These are phyloP conservation scores for Trypanosoma cruzi DNA, from an alignment of 208 protist species.

Conservation along the genomic window DNA sequence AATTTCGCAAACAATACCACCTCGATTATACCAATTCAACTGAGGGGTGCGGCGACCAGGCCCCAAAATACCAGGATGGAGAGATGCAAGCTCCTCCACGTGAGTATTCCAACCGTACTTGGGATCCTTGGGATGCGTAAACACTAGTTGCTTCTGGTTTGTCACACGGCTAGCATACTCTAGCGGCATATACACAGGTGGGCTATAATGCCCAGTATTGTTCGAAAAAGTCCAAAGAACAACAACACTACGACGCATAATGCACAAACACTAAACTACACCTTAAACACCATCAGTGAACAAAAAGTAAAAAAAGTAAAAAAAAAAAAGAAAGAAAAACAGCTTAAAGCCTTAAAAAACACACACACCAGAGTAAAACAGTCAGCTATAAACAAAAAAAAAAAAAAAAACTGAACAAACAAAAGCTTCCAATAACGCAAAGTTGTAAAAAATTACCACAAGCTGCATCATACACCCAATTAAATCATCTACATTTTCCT, in stretches of 20 bases:
- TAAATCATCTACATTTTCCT: no score
- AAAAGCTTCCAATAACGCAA: no score
- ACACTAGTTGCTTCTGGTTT: conserved; percentile 76
- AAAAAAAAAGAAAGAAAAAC: no score
- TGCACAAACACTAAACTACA: conserved; percentile 9
- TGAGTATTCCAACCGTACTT: conserved; percentile 88
- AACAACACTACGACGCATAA: conserved; percentile 19
- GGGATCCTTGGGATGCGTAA: conserved; percentile 86
- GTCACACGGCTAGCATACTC: conserved; percentile 87
- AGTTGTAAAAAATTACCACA: no score
- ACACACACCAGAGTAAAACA: no score
- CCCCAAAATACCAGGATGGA: conserved; percentile 77
- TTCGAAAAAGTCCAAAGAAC: conserved; percentile 69
- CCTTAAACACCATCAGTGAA: background rate
- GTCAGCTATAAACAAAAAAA: no score
- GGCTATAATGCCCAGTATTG: conserved; percentile 83
- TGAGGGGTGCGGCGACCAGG: conserved; percentile 79
- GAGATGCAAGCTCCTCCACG: conserved; percentile 66
- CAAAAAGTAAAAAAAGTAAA: conserved; percentile 6
- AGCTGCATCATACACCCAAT: no score
- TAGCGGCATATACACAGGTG: conserved; percentile 84
- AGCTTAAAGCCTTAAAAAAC: no score
- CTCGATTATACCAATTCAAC: conserved; percentile 76
- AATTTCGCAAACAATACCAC: conserved; percentile 89
- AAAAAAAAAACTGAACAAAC: no score